These are phyloP conservation scores for Yamadazyma philogaea DNA, from an alignment of 805 yeast species.

Conservation along the genomic window DNA sequence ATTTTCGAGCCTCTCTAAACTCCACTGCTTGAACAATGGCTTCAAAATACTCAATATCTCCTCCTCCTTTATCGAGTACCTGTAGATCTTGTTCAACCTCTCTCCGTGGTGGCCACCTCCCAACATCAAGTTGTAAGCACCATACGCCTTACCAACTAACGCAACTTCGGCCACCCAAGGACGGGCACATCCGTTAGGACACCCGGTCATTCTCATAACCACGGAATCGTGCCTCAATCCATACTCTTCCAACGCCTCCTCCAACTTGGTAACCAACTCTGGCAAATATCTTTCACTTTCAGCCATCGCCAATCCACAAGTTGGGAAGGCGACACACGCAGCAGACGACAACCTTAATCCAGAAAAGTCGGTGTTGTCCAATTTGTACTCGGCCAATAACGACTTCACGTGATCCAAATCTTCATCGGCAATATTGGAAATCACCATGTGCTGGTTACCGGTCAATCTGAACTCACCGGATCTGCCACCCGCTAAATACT, in stretches of 20 bases:
- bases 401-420: conserved; percentile 61
- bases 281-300: conserved; percentile 95
- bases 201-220: conserved; percentile 98
- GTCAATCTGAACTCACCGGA: conserved; percentile 89
- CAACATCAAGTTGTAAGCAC: conserved; percentile 87
- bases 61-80: conserved; percentile 85
- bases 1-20: conserved; percentile 82
- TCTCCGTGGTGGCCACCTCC: conserved; percentile 97
- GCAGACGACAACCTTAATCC: conserved; percentile 87
- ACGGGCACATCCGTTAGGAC: conserved; percentile 98
- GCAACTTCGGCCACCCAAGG: conserved; percentile 98
- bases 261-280: conserved; percentile 73
- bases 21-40: conserved; percentile 92
- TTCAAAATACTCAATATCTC: conserved; percentile 74
- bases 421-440: conserved; percentile 69
- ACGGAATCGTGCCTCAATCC: conserved; percentile 93
- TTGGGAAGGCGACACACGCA: conserved; percentile 97
- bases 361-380: conserved; percentile 80
- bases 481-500: conserved; percentile 49
- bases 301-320: conserved; percentile 99
- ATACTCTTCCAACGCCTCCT: conserved; percentile 81
- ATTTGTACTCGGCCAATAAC: conserved; percentile 66
- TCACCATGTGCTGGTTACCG: conserved; percentile 89
- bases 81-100: conserved; percentile 84
- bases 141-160: conserved; percentile 89